These are phyloP conservation scores for Capsella bursapastoris DNA, from an alignment of 345 rosid species.

Conservation along the genomic window DNA sequence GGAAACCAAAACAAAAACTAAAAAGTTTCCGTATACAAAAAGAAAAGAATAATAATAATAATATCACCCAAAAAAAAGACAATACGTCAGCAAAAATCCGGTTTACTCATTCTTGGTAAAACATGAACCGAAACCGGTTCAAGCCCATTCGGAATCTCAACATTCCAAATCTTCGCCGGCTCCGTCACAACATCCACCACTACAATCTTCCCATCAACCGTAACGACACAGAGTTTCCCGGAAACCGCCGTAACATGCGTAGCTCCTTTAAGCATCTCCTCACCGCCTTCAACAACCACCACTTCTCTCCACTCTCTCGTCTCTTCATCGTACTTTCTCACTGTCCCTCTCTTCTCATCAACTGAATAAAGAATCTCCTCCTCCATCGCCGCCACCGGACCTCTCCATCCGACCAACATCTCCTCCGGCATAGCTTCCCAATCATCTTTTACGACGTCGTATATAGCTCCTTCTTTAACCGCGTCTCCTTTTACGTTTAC, in stretches of 20 bases:
- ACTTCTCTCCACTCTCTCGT: slow-evolving; percentile 52
- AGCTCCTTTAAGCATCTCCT: slow-evolving; percentile 49
- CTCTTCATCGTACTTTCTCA: slow-evolving; percentile 48
- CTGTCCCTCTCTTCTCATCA: slow-evolving; percentile 49
- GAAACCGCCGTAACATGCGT: slow-evolving; percentile 48
- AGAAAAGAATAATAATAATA: slow-evolving; percentile 8
- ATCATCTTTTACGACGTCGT: slow-evolving; percentile 42
- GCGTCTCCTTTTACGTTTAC: slow-evolving; percentile 61
- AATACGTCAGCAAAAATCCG: slow-evolving; percentile 33
- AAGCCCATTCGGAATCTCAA: slow-evolving; percentile 49
- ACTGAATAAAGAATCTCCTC: slow-evolving; percentile 59
- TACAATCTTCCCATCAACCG: slow-evolving; percentile 41
- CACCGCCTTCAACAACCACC: slow-evolving; percentile 40
- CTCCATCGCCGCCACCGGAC: slow-evolving; percentile 54
- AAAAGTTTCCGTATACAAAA: not conserved
- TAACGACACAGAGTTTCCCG: slow-evolving; percentile 53
- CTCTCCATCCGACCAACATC: slow-evolving; percentile 63
- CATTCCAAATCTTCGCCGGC: slow-evolving; percentile 53
- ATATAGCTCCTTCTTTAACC: slow-evolving; percentile 53
- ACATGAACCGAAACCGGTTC: slow-evolving; percentile 56
- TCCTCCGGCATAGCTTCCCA: slow-evolving; percentile 60
- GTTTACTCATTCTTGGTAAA: slow-evolving; percentile 54
- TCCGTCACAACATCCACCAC: slow-evolving; percentile 49
- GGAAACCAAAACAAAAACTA: not conserved
- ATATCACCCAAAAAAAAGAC: not conserved